Evolutionary conservation across 2,329 filamentous ascomycete species (phyloP).

Genomic region (Calonectria hongkongensis): DNA sequence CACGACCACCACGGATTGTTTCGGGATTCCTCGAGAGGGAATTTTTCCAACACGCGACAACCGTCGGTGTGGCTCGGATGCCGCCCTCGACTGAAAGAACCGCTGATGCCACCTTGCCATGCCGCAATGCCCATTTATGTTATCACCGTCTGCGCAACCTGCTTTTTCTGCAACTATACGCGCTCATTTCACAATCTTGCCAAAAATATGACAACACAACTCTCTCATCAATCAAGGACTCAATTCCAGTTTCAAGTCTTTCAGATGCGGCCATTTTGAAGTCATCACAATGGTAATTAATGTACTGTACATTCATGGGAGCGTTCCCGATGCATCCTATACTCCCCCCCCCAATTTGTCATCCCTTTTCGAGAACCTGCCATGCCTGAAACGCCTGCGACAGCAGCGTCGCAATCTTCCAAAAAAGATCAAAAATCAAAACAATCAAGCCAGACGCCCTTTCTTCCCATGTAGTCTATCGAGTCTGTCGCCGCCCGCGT

Average conservation of each 20-base stretch:
- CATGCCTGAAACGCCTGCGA: constrained; percentile 56
- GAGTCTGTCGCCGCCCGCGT: constrained; percentile 25
- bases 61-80: constrained; percentile 35
- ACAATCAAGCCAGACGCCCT: constrained; percentile 36
- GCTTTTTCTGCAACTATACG: background rate
- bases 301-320: constrained; percentile 35
- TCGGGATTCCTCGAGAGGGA: constrained; percentile 37
- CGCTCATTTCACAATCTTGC: constrained; percentile 14
- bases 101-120: constrained; percentile 44
- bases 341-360: constrained; percentile 32
- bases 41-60: constrained; percentile 41
- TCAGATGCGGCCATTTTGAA: constrained; percentile 24
- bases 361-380: constrained; percentile 39
- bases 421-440: constrained; percentile 35
- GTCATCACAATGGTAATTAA: constrained; percentile 20
- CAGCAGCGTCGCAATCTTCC: constrained; percentile 49
- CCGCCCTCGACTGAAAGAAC: constrained; percentile 35
- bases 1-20: constrained; percentile 38
- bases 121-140: constrained; percentile 37
- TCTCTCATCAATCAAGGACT: constrained; percentile 16
- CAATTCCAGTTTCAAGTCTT: constrained; percentile 35
- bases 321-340: constrained; percentile 28
- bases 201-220: background rate
- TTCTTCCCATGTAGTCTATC: constrained; percentile 44
- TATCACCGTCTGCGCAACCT: background rate